Conservation (phyloP, 148 eudicot species). For the Rhododendron griersonianum region DNA sequence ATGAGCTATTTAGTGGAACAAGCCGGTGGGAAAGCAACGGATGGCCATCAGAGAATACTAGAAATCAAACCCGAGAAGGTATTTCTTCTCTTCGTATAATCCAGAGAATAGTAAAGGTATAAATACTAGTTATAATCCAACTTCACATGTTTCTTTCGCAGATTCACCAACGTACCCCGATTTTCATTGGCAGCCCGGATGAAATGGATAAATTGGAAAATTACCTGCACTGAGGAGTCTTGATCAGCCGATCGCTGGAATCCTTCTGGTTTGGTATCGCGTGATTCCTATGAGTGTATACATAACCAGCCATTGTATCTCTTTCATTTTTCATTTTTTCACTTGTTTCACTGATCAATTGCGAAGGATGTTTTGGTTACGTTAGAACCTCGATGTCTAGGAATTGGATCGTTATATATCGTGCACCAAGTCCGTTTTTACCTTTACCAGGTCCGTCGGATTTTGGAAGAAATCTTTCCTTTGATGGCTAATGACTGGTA, state of each 20-base stretch:
- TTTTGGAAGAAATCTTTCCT: neutral
- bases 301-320: neutral
- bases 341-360: too few species aligned
- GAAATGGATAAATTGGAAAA: constrained; percentile 92
- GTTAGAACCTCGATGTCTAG: neutral
- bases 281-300: neutral
- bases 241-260: neutral
- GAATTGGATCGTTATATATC: too few species aligned
- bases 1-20: constrained; percentile 95
- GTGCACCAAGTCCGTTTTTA: too few species aligned
- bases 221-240: constrained; percentile 44
- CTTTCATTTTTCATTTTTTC: neutral
- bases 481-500: too few species aligned
- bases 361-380: too few species aligned
- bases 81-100: neutral
- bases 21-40: constrained; percentile 97
- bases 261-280: neutral
- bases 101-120: neutral
- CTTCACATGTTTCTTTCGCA: constrained; percentile 23
- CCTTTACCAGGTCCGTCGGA: too few species aligned
- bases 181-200: constrained; percentile 84
- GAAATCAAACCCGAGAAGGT: constrained; percentile 57
- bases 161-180: constrained; percentile 89
- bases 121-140: neutral
- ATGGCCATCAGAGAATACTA: constrained; percentile 71